These are phyloP conservation scores for Nigrograna mackinnonii DNA, from an alignment of 2,329 filamentous ascomycete species.

Conservation along the genomic window DNA sequence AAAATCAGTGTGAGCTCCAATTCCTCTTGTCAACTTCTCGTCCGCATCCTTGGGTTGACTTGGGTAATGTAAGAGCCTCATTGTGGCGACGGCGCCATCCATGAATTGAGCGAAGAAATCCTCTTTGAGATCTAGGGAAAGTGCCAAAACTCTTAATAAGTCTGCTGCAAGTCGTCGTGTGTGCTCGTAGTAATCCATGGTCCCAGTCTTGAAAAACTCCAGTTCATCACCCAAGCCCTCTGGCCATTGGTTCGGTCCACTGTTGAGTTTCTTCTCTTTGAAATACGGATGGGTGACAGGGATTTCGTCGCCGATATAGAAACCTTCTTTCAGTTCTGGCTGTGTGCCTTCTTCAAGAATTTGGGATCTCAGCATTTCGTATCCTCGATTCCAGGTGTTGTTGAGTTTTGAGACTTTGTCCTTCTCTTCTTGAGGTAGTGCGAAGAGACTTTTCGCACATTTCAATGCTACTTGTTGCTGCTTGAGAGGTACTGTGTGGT, in stretches of 20 bases:
- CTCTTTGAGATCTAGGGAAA: slow-evolving; percentile 43
- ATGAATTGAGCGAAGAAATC: slow-evolving; percentile 43
- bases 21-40: slow-evolving; percentile 40
- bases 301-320: slow-evolving; percentile 49
- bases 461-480: slow-evolving; percentile 44
- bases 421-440: slow-evolving; percentile 47
- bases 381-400: slow-evolving; percentile 48
- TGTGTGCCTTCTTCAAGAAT: slow-evolving; percentile 47
- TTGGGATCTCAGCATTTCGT: slow-evolving; percentile 47
- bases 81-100: slow-evolving; percentile 42
- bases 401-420: slow-evolving; percentile 41
- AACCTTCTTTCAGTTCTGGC: slow-evolving; percentile 50
- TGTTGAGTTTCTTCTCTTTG: slow-evolving; percentile 41
- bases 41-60: slow-evolving; percentile 43
- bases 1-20: slow-evolving; percentile 50
- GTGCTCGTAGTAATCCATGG: slow-evolving; percentile 45
- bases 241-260: slow-evolving; percentile 48
- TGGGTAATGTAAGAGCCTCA: slow-evolving; percentile 49
- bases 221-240: slow-evolving; percentile 15
- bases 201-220: slow-evolving; percentile 40
- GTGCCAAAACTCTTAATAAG: slow-evolving; percentile 45
- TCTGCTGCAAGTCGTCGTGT: slow-evolving; percentile 46
- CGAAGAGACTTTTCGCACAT: slow-evolving; percentile 46
- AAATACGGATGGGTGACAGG: slow-evolving; percentile 42
- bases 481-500: slow-evolving; percentile 43